Conservation (phyloP, 1,284 basidiomycete genomes). For the Pseudozyma sp. region DNA sequence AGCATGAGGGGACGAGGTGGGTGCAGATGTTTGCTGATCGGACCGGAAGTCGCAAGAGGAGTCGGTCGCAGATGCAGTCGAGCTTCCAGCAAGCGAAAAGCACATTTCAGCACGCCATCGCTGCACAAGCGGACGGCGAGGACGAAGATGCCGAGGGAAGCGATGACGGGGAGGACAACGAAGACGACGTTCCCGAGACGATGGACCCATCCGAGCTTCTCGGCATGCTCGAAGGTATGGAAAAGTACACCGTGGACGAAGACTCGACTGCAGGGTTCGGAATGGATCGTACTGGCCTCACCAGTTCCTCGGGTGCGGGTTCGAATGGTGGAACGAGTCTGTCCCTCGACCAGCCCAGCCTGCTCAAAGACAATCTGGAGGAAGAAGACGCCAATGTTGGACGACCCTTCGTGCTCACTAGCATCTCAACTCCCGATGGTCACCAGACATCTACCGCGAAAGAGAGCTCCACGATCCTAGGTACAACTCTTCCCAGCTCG, state of each 20-base stretch:
- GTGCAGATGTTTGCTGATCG: constrained; percentile 77
- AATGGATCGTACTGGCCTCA: constrained; percentile 20
- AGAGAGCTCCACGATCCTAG: constrained; percentile 10
- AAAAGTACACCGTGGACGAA: constrained; percentile 82
- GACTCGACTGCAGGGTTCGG: constrained; percentile 71
- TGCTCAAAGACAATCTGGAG: constrained; percentile 84
- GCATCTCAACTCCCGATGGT: neutral
- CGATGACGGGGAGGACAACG: constrained; percentile 60
- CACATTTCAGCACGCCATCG: constrained; percentile 10
- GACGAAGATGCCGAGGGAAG: constrained; percentile 14
- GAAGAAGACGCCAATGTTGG: constrained; percentile 82
- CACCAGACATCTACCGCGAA: neutral
- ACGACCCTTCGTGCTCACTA: constrained; percentile 74
- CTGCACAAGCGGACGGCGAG: neutral
- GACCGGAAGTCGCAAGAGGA: constrained; percentile 3
- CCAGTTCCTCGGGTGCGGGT: neutral
- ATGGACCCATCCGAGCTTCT: constrained; percentile 84
- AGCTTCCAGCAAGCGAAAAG: constrained; percentile 33
- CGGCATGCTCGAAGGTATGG: constrained; percentile 80
- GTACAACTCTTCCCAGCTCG: constrained; percentile 10
- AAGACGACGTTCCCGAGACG: constrained; percentile 86
- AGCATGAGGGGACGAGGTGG: constrained; percentile 78
- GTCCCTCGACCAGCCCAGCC: constrained; percentile 71
- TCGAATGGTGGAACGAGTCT: constrained; percentile 64
- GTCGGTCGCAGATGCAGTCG: constrained; percentile 17